Evolutionary conservation across 2,329 filamentous ascomycete species (phyloP).

Genomic region (Aspergillus tubingensis): DNA sequence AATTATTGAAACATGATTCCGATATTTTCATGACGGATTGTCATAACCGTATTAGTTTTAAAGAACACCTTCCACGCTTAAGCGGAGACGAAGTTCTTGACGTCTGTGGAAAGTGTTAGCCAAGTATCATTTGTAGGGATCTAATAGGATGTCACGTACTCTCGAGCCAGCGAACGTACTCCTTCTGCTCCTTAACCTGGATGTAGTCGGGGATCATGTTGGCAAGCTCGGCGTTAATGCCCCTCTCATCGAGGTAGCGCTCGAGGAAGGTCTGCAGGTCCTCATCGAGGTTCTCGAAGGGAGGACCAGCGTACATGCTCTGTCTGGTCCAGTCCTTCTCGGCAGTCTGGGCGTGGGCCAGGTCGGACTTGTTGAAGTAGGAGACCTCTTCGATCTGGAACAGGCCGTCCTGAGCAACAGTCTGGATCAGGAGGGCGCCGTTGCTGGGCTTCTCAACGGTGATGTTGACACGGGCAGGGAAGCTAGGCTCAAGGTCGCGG

Average conservation of each 20-base stretch:
- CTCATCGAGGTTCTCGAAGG: constrained; percentile 92
- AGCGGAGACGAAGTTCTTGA: constrained; percentile 82
- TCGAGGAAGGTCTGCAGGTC: constrained; percentile 91
- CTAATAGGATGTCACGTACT: constrained; percentile 47
- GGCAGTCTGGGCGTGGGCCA: constrained; percentile 74
- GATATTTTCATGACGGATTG: background rate
- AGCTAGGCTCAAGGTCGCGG: constrained; percentile 56
- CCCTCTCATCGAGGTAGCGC: constrained; percentile 91
- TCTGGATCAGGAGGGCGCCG: constrained; percentile 84
- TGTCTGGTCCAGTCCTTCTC: constrained; percentile 76
- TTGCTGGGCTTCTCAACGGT: constrained; percentile 84
- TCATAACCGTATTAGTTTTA: background rate
- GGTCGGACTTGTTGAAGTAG: constrained; percentile 76
- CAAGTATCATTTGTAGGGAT: background rate
- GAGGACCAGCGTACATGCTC: constrained; percentile 83
- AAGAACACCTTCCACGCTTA: constrained; percentile 38
- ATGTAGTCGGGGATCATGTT: constrained; percentile 95
- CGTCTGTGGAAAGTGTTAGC: constrained; percentile 50
- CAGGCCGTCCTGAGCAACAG: constrained; percentile 79
- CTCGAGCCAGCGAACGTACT: constrained; percentile 89
- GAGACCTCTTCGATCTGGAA: constrained; percentile 89
- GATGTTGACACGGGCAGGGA: constrained; percentile 81
- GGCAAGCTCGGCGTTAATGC: constrained; percentile 81
- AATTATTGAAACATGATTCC: constrained; percentile 4
- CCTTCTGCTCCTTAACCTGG: constrained; percentile 96